phyloP scores from a whole-genome alignment of 2,329 filamentous ascomycete species.

The Penicillium thymicola region DNA sequence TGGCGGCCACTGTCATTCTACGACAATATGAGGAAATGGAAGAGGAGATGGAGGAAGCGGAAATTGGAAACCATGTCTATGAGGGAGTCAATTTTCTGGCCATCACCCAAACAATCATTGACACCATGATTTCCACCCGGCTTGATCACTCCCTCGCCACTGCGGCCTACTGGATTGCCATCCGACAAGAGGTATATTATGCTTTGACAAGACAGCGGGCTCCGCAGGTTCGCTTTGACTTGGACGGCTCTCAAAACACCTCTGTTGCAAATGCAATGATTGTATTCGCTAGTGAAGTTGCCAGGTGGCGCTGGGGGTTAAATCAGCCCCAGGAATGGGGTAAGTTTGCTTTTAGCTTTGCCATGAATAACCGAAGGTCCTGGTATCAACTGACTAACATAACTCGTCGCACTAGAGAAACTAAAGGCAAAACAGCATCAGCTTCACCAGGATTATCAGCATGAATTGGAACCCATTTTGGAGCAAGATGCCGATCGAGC shows the following conservation, averaged over 20 bases:
- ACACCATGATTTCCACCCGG: constrained; percentile 20
- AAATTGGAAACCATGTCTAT: constrained; percentile 16
- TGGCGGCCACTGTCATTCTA: constrained; percentile 26
- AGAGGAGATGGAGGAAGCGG: constrained; percentile 27
- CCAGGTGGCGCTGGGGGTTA: constrained; percentile 20
- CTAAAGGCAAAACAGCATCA: background rate
- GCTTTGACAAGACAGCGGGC: constrained; percentile 18
- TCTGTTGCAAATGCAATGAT: constrained; percentile 19
- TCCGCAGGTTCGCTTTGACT: constrained; percentile 13
- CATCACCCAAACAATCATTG: constrained; percentile 25
- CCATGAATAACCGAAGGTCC: background rate
- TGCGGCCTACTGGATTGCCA: constrained; percentile 25
- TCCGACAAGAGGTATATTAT: constrained; percentile 27
- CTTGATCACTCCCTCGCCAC: constrained; percentile 13
- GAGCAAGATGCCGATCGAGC: too few species aligned
- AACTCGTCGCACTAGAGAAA: background rate
- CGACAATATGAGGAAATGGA: constrained; percentile 28
- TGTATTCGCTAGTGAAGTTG: constrained; percentile 20
- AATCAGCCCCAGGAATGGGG: constrained; percentile 12
- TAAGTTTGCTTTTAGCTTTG: background rate
- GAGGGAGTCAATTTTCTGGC: constrained; percentile 21
- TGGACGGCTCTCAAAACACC: constrained; percentile 3
- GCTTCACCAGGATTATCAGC: too few species aligned
- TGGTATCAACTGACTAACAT: background rate
- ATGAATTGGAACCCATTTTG: too few species aligned